phyloP scores from a whole-genome alignment of 331 rosid genomes.

The Telfairia occidentalis region DNA sequence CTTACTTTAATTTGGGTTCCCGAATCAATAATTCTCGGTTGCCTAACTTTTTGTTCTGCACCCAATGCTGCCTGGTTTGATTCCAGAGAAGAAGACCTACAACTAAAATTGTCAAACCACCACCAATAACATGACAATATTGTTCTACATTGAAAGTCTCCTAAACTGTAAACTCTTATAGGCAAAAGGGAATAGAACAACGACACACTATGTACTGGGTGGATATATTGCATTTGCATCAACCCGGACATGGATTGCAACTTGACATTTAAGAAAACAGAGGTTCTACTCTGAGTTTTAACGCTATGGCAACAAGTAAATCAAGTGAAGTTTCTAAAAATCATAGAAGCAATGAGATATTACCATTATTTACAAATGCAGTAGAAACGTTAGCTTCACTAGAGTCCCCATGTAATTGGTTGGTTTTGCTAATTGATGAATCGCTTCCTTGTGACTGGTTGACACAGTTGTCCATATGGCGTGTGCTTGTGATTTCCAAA shows the following conservation, averaged over 20 bases:
- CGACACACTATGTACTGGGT: neutral
- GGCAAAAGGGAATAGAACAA: neutral
- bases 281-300: neutral
- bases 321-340: neutral
- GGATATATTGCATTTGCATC: too few species aligned
- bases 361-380: conserved; percentile 84
- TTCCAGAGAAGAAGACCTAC: conserved; percentile 18
- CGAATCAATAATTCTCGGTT: neutral
- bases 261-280: neutral
- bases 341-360: neutral
- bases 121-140: neutral
- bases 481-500: conserved; percentile 27
- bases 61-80: conserved; percentile 11
- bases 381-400: conserved; percentile 30
- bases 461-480: conserved; percentile 73
- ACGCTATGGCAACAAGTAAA: neutral
- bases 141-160: neutral
- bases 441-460: conserved; percentile 66
- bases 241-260: neutral
- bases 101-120: conserved; percentile 4
- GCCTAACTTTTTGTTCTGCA: neutral
- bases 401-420: conserved; percentile 44
- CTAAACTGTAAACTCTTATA: neutral
- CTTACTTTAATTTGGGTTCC: conserved; percentile 15
- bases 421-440: conserved; percentile 56